Percentiles rank a stretch among this genome's conserved stretches.
Conservation (phyloP, 805 yeast species). For the Hanseniaspora thailandica region DNA sequence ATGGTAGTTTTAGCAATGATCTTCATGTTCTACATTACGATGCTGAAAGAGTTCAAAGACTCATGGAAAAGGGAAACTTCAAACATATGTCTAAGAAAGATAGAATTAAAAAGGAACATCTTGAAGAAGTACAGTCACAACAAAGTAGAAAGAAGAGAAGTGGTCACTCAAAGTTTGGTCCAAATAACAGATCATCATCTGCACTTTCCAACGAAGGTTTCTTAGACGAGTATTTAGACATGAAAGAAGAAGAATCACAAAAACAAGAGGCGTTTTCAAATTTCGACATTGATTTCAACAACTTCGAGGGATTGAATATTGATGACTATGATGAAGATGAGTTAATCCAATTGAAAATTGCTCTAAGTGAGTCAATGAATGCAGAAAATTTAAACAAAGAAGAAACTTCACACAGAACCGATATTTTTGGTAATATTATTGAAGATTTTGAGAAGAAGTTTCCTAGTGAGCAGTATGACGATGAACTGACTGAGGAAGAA, state of each 20-base stretch:
- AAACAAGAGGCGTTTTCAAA: conserved; percentile 24
- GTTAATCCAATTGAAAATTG: conserved; percentile 26
- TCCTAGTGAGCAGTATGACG: background rate
- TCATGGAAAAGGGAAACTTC: conserved; percentile 6
- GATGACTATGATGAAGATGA: conserved; percentile 22
- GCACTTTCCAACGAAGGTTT: background rate
- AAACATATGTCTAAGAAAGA: conserved; percentile 7
- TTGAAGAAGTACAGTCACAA: background rate
- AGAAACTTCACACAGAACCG: background rate
- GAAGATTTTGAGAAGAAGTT: conserved; percentile 9
- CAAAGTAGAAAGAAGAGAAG: conserved; percentile 3
- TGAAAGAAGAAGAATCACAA: conserved; percentile 18
- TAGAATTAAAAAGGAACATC: conserved; percentile 5
- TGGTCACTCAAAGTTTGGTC: background rate
- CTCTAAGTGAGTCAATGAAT: conserved; percentile 25
- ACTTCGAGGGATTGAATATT: background rate
- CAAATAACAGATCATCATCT: background rate
- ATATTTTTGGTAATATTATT: conserved; percentile 4
- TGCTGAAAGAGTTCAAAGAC: conserved; percentile 7
- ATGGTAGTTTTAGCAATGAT: conserved; percentile 11
- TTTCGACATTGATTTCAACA: conserved; percentile 17
- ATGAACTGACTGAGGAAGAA: conserved; percentile 13
- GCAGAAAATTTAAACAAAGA: conserved; percentile 10
- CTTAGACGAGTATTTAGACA: conserved; percentile 19
- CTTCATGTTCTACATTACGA: conserved; percentile 9